phyloP scores from a whole-genome alignment of 129 eudicot species.

The Escallonia herrerae region DNA sequence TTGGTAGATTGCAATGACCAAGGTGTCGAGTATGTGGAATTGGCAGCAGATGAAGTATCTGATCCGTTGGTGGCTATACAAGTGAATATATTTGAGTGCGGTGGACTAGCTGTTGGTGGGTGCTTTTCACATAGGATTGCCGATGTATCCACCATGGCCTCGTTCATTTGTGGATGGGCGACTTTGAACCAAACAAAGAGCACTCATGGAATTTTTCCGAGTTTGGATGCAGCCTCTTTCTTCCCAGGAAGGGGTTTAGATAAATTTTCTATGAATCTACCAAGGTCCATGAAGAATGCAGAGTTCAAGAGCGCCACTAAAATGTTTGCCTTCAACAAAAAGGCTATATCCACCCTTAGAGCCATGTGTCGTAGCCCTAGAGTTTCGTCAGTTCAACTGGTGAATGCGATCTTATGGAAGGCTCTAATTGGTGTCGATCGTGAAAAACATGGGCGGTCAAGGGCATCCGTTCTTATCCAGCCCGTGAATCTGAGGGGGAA shows the following conservation, averaged over 20 bases:
- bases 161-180: conserved; percentile 16
- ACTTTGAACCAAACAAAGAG: not conserved
- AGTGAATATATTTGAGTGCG: conserved; percentile 11
- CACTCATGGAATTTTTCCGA: not conserved
- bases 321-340: conserved; percentile 6
- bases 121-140: too few relatives aligned
- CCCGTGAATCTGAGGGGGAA: conserved; percentile 21
- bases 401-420: conserved; percentile 7
- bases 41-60: conserved; percentile 2
- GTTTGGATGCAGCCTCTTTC: conserved; percentile 8
- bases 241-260: conserved; percentile 8
- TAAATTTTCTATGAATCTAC: not conserved
- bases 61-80: conserved; percentile 9
- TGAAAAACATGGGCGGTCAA: conserved; percentile 1
- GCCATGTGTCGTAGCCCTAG: not conserved
- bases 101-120: conserved; percentile 16
- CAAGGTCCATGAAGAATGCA: not conserved
- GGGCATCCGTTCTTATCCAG: conserved; percentile 7
- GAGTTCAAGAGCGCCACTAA: not conserved
- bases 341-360: not conserved
- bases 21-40: not conserved
- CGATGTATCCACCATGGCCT: too few relatives aligned
- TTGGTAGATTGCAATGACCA: not conserved
- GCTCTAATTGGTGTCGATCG: conserved; percentile 1
- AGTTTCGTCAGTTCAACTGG: conserved; percentile 7